Evolutionary conservation across 2,329 filamentous ascomycete species (phyloP).

Genomic region (Diaporthe eres): DNA sequence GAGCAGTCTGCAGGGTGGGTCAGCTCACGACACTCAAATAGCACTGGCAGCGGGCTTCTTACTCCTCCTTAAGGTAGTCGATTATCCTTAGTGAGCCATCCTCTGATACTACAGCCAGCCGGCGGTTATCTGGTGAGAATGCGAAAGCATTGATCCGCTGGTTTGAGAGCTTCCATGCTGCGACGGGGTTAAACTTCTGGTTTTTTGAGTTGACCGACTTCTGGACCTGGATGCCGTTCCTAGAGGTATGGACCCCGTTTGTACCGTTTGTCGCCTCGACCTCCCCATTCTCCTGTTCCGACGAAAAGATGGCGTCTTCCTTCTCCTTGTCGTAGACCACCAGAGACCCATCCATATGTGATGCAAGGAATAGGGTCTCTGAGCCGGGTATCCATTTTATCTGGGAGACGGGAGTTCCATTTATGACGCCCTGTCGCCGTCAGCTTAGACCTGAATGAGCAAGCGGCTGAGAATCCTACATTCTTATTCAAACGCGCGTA

Average conservation of each 20-base stretch:
- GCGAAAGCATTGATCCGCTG: conserved; percentile 91
- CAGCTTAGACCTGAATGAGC: conserved; percentile 39
- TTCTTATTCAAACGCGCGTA: conserved; percentile 98
- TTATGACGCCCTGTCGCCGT: conserved; percentile 81
- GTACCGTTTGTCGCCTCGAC: conserved; percentile 55
- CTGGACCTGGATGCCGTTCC: conserved; percentile 75
- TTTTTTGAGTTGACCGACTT: conserved; percentile 96
- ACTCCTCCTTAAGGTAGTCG: conserved; percentile 93
- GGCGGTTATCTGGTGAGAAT: conserved; percentile 90
- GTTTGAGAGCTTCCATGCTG: conserved; percentile 92
- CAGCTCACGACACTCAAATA: background rate
- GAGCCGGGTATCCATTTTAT: conserved; percentile 96
- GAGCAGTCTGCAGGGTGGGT: conserved; percentile 71
- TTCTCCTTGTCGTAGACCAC: conserved; percentile 98
- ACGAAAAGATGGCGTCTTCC: conserved; percentile 84
- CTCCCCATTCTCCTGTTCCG: conserved; percentile 84
- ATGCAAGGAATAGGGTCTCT: conserved; percentile 91
- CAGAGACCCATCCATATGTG: conserved; percentile 91
- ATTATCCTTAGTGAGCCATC: conserved; percentile 92
- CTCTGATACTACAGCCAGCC: conserved; percentile 91
- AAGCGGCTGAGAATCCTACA: conserved; percentile 59
- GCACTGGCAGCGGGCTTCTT: conserved; percentile 50
- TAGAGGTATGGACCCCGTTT: conserved; percentile 51
- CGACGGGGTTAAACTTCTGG: conserved; percentile 93
- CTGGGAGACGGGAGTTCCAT: conserved; percentile 85